Base-by-base conservation (phyloP, 106 monocot species). In the Allium fistulosum region DNA sequence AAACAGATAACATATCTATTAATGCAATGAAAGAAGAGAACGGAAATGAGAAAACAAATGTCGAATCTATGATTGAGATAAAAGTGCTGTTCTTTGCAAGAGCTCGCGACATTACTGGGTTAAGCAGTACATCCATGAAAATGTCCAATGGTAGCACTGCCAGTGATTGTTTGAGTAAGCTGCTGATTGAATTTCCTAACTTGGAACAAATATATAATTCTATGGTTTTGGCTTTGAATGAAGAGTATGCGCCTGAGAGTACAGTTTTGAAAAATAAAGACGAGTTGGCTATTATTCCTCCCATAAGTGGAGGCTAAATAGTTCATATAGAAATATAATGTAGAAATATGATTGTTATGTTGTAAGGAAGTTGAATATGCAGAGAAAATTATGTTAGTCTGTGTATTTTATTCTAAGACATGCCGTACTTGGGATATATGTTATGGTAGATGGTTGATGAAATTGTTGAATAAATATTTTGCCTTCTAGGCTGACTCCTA, bases 231-330 rank as follows among this genome's bases (percentile, higher is more conserved):
- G 92, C 97, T 17, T 55, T 99, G 13, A 92, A 92, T 22, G 92
- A 90, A 77, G 92, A 90, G 51, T 97, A 97, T 67, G 92, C 84
- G 10, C 74, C 79, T 0, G 84, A 87, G 49, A 76, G 77, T 1
- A 69, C 84, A 1, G 11, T 85, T 45, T 26, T 99, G 75, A 85
- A 62, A 59, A 70, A 83, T n/a, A 77, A 80, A 15, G 92, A 99
- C 67, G 97, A 99, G 72, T 70, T 99, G 26, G 97, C 97, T 9
- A 90, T 92, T 75, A 92, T 97, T 69, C 92, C 97, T n/a, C 97
- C 97, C 6, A 84, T 92, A 53, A 97, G 92, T 18, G 97, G 97
- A 13, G 92, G 92, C 18, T 97, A n/a, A 63, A 7, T 45, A 46
- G 53, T 55, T 4, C 2, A 37, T 37, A 37, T 37, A 4, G 0